Percentiles rank a stretch among this genome's conserved stretches.
Evolutionary conservation across 139 green algal genomes (phyloP).

Genomic region (Prasinococcaceae sp.): DNA sequence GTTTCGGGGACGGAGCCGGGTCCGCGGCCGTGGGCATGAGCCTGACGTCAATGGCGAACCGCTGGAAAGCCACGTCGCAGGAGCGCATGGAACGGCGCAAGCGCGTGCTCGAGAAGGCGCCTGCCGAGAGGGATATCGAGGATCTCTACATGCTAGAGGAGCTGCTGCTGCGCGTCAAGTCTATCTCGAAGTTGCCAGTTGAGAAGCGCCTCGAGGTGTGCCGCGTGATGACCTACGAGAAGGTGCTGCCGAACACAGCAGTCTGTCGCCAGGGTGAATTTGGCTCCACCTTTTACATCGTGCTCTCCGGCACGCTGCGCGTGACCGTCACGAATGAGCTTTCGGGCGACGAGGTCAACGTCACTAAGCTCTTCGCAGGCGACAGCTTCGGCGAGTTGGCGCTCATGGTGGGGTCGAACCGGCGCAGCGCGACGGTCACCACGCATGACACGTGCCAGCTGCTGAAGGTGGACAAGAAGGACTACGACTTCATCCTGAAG

Average conservation of each 20-base stretch:
- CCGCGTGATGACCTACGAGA: conserved; percentile 1
- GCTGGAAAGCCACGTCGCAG: no score
- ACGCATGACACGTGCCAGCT: conserved; percentile 4
- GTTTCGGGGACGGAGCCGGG: no score
- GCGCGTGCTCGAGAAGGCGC: background rate
- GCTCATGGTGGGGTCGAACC: background rate
- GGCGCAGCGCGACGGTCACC: background rate
- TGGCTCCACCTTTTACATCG: conserved; percentile 5
- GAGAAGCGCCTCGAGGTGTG: conserved; percentile 1
- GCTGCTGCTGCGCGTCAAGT: conserved; percentile 4
- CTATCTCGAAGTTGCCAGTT: background rate
- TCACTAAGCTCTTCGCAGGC: background rate
- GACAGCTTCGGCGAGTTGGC: conserved; percentile 7
- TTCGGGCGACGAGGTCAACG: background rate
- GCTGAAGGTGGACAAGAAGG: conserved; percentile 1
- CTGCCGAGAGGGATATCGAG: background rate
- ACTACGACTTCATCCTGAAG: conserved; percentile 9
- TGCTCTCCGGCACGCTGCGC: background rate
- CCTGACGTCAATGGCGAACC: no score
- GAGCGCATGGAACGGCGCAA: no score
- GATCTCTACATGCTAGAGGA: conserved; percentile 3
- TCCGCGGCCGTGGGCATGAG: no score
- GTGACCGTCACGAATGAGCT: background rate
- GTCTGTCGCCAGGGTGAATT: conserved; percentile 2
- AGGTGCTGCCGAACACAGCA: background rate